These are phyloP conservation scores for Dictyostelium discoideum DNA, from an alignment of 78 protist species.

Conservation along the genomic window DNA sequence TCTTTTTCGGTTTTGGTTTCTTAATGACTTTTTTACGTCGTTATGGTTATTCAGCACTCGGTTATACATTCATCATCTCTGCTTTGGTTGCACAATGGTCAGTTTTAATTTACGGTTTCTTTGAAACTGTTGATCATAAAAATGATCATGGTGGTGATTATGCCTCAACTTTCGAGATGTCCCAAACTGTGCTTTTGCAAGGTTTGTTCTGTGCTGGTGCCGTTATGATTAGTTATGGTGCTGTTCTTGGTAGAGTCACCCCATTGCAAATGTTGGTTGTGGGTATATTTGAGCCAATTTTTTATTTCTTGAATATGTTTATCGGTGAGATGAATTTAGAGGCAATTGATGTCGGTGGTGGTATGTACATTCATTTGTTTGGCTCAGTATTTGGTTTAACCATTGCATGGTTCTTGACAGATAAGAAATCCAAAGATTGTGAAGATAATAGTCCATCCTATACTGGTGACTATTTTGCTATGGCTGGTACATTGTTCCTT, in stretches of 20 bases:
- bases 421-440: neutral
- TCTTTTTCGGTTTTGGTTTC: slow-evolving; percentile 97
- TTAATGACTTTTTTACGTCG: slow-evolving; percentile 89
- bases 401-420: slow-evolving; percentile 59
- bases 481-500: slow-evolving; percentile 90
- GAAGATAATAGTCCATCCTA: slow-evolving; percentile 46
- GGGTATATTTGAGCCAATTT: slow-evolving; percentile 86
- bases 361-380: slow-evolving; percentile 94
- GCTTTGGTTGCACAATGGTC: slow-evolving; percentile 89
- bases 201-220: slow-evolving; percentile 92
- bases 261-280: slow-evolving; percentile 88
- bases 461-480: slow-evolving; percentile 89
- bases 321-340: slow-evolving; percentile 55
- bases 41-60: slow-evolving; percentile 87
- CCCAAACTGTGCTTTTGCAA: slow-evolving; percentile 45
- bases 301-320: slow-evolving; percentile 85
- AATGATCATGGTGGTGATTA: slow-evolving; percentile 15
- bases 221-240: slow-evolving; percentile 96
- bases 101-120: slow-evolving; percentile 81
- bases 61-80: slow-evolving; percentile 84
- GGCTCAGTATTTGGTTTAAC: slow-evolving; percentile 96
- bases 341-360: slow-evolving; percentile 94
- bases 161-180: slow-evolving; percentile 11
- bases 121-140: slow-evolving; percentile 42
- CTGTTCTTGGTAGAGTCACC: slow-evolving; percentile 91